Evolutionary conservation across 2,329 filamentous ascomycete genomes (phyloP).

Genomic region (Microdochium nivale): DNA sequence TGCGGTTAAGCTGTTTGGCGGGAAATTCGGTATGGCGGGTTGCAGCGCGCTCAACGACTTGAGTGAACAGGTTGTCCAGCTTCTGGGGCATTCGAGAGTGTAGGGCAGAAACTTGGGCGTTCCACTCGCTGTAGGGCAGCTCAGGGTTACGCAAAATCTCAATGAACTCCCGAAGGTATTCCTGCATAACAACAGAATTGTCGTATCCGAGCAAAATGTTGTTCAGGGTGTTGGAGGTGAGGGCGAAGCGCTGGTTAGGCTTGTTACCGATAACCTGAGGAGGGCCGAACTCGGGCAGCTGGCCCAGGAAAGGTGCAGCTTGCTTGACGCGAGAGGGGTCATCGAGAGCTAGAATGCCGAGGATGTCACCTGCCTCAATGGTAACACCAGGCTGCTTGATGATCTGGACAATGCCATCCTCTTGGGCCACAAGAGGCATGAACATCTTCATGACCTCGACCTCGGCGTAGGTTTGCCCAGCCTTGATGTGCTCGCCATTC

Average conservation of each 20-base stretch:
- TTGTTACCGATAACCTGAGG: slow-evolving; percentile 86
- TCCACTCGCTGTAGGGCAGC: slow-evolving; percentile 94
- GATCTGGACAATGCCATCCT: slow-evolving; percentile 92
- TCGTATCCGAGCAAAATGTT: slow-evolving; percentile 93
- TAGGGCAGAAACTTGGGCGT: slow-evolving; percentile 89
- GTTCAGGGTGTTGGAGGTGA: slow-evolving; percentile 67
- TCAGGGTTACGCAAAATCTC: slow-evolving; percentile 83
- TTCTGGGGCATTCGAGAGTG: slow-evolving; percentile 96
- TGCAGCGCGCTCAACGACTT: slow-evolving; percentile 78
- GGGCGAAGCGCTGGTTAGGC: slow-evolving; percentile 76
- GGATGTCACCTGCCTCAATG: slow-evolving; percentile 92
- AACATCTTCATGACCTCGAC: slow-evolving; percentile 99
- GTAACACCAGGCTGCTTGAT: slow-evolving; percentile 99
- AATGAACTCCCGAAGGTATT: slow-evolving; percentile 81
- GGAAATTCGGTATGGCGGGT: slow-evolving; percentile 80
- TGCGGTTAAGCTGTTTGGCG: slow-evolving; percentile 76
- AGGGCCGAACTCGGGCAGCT: slow-evolving; percentile 77
- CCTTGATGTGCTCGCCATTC: slow-evolving; percentile 86
- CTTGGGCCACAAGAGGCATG: slow-evolving; percentile 92
- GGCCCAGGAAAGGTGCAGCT: slow-evolving; percentile 84
- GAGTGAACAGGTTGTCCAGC: slow-evolving; percentile 72
- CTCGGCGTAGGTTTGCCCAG: slow-evolving; percentile 89
- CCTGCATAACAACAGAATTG: slow-evolving; percentile 92
- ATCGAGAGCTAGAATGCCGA: slow-evolving; percentile 93
- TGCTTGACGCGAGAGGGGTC: slow-evolving; percentile 96